These are phyloP conservation scores for cucumber (Cucumis sativus) DNA, from an alignment of 306 rosid species.

Conservation along the genomic window Cucumber_9930_V3 NC_026655.2:4012001-4012500, in stretches of 20 bases:
- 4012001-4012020: background rate
- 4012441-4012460: background rate
- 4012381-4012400: constrained; percentile 58
- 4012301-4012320: constrained; percentile 20
- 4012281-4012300: constrained; percentile 22
- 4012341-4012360: constrained; percentile 7
- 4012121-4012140: background rate
- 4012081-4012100: background rate
- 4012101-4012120: background rate
- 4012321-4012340: constrained; percentile 27
- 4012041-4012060: background rate
- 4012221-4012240: constrained; percentile 38
- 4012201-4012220: constrained; percentile 22
- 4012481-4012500: background rate
- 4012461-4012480: background rate
- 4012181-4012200: background rate
- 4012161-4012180: background rate
- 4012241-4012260: constrained; percentile 38
- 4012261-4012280: constrained; percentile 45
- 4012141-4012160: background rate
- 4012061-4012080: background rate
- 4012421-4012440: constrained; percentile 38
- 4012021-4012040: background rate
- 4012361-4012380: constrained; percentile 41
- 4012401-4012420: constrained; percentile 54